Conservation (phyloP, 352 stramenopile species). For the Phytophthora syringae region DNA sequence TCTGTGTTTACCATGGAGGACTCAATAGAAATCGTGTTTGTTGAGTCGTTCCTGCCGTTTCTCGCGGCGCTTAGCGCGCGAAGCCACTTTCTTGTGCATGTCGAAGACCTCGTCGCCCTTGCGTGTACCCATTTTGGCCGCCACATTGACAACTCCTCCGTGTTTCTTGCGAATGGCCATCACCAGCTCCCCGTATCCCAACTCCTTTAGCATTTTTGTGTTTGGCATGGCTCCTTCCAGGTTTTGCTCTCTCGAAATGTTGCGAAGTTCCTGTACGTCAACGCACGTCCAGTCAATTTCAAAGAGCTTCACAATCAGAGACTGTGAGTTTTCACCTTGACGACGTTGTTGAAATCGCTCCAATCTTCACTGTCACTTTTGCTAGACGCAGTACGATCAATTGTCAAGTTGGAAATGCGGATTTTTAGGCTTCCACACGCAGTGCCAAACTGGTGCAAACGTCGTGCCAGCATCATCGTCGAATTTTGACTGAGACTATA, state of each 20-base stretch:
- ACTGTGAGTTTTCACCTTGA: slow-evolving; percentile 53
- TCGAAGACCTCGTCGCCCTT: slow-evolving; percentile 49
- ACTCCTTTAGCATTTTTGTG: slow-evolving; percentile 74
- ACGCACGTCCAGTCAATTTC: slow-evolving; percentile 6
- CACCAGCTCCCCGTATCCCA: slow-evolving; percentile 67
- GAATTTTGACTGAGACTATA: too few relatives aligned
- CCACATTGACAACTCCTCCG: slow-evolving; percentile 70
- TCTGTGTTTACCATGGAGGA: too few relatives aligned
- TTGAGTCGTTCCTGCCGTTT: slow-evolving; percentile 61
- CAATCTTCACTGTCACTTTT: slow-evolving; percentile 40
- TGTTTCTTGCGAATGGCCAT: slow-evolving; percentile 87
- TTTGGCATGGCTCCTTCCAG: slow-evolving; percentile 55
- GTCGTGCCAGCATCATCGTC: slow-evolving; percentile 25
- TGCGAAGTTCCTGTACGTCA: slow-evolving; percentile 58
- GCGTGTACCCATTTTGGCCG: slow-evolving; percentile 55
- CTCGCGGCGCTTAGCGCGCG: slow-evolving; percentile 64
- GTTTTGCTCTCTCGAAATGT: slow-evolving; percentile 58
- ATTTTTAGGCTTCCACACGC: slow-evolving; percentile 5
- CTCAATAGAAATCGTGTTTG: slow-evolving; percentile 75
- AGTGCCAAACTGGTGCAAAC: slow-evolving; percentile 18
- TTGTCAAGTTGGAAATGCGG: neutral
- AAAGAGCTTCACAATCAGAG: slow-evolving; percentile 2
- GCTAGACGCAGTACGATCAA: slow-evolving; percentile 13
- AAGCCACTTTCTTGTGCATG: slow-evolving; percentile 75
- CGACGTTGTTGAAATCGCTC: slow-evolving; percentile 66